phyloP scores from a whole-genome alignment of 331 rosid species.

The Telfairia occidentalis region DNA sequence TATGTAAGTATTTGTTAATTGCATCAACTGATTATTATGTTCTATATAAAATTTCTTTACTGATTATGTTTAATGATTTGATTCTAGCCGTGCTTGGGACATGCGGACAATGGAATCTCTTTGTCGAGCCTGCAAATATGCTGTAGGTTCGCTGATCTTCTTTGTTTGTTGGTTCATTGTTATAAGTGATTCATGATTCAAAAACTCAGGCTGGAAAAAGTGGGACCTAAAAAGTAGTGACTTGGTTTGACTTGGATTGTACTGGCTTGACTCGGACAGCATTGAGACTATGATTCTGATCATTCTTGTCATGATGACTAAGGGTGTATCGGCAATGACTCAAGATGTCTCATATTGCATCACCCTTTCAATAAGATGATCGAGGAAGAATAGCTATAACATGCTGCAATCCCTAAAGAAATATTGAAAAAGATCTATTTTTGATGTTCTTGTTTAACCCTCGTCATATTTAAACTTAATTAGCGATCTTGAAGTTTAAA shows the following conservation, averaged over 20 bases:
- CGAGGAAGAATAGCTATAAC: not conserved
- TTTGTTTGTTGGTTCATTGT: not conserved
- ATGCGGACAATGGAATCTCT: slow-evolving; percentile 98
- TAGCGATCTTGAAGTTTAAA: not conserved
- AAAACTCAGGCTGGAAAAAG: not conserved
- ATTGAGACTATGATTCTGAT: not conserved
- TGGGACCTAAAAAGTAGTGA: not conserved
- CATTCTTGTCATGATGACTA: not conserved
- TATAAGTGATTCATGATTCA: not conserved
- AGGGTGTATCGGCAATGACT: not conserved
- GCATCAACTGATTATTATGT: not conserved
- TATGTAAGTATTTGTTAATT: slow-evolving; percentile 43
- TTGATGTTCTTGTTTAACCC: not conserved
- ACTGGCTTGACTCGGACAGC: not conserved
- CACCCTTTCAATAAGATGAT: not conserved
- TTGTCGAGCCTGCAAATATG: slow-evolving; percentile 99
- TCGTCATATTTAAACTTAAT: not conserved
- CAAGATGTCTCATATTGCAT: not conserved
- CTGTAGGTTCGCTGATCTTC: slow-evolving; percentile 49
- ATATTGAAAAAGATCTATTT: not conserved
- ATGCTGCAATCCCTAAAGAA: not conserved
- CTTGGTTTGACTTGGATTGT: not conserved
- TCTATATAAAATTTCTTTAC: not conserved
- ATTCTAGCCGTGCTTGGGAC: slow-evolving; percentile 94
- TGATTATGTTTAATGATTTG: not conserved